Evolutionary conservation across 164 flowering plant species (phyloP), one percentile per base, ranked within the genome.

Genomic region (Aristolochia fimbriata): DNA sequence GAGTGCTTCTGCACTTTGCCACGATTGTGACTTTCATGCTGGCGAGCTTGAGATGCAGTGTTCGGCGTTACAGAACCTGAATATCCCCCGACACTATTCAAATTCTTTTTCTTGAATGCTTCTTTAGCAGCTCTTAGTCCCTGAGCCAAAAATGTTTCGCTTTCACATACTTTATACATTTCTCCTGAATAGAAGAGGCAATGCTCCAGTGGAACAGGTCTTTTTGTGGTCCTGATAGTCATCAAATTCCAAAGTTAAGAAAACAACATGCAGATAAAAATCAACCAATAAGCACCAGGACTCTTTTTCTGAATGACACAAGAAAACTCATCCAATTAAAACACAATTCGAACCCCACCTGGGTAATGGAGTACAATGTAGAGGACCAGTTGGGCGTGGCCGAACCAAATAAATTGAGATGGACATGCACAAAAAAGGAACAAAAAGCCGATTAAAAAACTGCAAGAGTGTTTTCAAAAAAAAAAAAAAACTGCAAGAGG

Each of bases 161-260:
- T 74, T 66, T 88, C 97, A 74, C 99, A 94, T 61, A 94, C 62
- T 66, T 78, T 84, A 76, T 88, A 88, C 64, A 94, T 76, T 71
- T 94, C 96, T 22, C 97, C 97, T 15, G 99, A 91, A 66, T 80
- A 88, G 71, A 88, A 91, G 56, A 91, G 57, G 76, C 88, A 88
- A 59, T 94, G 99, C 78, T 94, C 99, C 81, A 94, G 69, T 6
- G 99, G 99, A 25, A 94, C 99, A 48, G 99, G 99, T 72, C 99
- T 82, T 80, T 80, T 84, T 7, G 85, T 82, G 16, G 99, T 94
- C 82, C 99, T 94, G 83, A 57, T 33, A 65, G 62, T 24, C 55
- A 62, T 66, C n/a, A 69, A 27, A 61, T 16, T 45, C 47, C 53
- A 48, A 46, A 45, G 27, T 19, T 16, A 14, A 57, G n/a, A 33